Evolutionary conservation across 495 filamentous ascomycete species (phyloP).

Genomic region (Talaromyces liani): DNA sequence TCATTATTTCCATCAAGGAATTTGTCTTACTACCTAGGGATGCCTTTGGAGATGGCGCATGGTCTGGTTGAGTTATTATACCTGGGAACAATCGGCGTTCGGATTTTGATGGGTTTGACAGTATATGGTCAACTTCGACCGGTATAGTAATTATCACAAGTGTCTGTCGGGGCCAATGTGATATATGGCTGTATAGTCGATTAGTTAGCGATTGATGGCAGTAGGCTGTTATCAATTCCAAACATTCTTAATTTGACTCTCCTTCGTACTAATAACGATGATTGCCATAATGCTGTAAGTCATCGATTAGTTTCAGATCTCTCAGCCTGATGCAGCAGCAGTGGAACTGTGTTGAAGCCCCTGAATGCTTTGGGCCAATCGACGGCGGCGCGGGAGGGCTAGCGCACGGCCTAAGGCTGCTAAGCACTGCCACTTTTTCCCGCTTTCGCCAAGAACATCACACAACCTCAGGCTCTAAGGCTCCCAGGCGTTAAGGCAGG

Average conservation of each 20-base stretch:
- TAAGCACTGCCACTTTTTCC: neutral
- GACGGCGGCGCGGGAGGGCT: neutral
- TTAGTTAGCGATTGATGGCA: neutral
- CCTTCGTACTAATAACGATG: neutral
- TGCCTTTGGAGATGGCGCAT: slow-evolving; percentile 8
- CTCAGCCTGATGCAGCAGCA: neutral
- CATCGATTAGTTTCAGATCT: neutral
- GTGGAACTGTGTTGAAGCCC: neutral
- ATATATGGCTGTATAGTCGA: neutral
- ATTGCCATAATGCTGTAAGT: neutral
- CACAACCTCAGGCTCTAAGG: neutral
- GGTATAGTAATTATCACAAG: neutral
- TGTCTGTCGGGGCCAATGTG: neutral
- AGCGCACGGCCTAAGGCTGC: neutral
- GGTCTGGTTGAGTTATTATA: neutral
- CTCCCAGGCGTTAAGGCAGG: neutral
- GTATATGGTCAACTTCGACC: neutral
- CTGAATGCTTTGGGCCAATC: neutral
- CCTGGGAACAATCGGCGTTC: neutral
- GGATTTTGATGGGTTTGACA: neutral
- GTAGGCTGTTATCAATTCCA: neutral
- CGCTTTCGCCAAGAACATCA: neutral
- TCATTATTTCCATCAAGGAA: neutral
- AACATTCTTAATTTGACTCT: no score
- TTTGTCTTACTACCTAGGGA: neutral